Base-by-base conservation (phyloP, 306 rosid species). In the Aeschynomene evenia region DNA sequence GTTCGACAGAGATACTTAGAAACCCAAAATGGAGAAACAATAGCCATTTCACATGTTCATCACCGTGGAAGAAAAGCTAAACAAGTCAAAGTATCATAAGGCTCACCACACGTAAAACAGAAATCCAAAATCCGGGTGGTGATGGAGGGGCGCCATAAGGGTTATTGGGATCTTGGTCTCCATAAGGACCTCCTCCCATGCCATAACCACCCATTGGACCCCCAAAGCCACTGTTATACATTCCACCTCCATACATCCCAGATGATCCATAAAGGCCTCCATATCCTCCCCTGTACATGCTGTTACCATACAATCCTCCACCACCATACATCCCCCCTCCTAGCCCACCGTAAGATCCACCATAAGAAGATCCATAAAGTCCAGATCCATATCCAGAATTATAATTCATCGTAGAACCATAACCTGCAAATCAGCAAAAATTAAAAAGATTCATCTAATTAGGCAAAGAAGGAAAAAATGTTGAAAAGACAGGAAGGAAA, bases 101-200 rank as follows among this genome's bases (percentile, higher is more conserved):
- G 49, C 96, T 81, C 84, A 95, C 99, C 97, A 88, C 99, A 21
- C 80, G 90, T 10, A 95, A 76, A 67, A 51, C 71, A 54, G 99
- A 91, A 63, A 95, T 83, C 99, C 99, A 95, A 77, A 95, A 89
- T 23, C 96, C 95, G 21, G 97, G 99, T 0, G 95, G 97, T 72
- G 99, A 85, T 55, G 99, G 86, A 68, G 97, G 99, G 72, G 76
- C 80, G 42, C 91, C 92, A 18, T 83, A 85, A 0, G 97, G 99
- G 76, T 95, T 81, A 78, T 95, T 95, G 71, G 99, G 99, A 84
- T 95, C 99, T 79, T 95, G 89, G 43, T 58, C 88, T 9, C 99
- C 99, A 73, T 82, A 83, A 78, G 98, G 91, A 73, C 96, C 96
- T 78, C 87, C 96, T 52, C 87, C 91, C 97, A 91, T 90, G 66